A percentile compares a stretch with the other conserved stretches of the same genome.
These are phyloP conservation scores for Arachis hypogaea DNA, from an alignment of 306 rosid species.

Conservation along the genomic window DNA sequence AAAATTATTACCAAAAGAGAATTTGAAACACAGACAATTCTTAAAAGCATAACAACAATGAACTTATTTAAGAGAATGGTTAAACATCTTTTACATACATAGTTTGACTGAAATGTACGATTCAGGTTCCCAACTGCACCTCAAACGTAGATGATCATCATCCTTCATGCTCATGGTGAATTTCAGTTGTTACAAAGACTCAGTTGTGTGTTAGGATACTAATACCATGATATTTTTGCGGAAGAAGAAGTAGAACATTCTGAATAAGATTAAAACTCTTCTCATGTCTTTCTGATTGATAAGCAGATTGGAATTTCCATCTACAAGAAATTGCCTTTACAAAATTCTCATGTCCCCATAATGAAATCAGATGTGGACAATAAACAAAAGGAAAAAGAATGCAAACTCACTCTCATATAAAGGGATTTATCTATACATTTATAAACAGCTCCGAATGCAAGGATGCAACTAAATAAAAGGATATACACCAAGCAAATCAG, in stretches of 20 bases:
- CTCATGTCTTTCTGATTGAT: conserved; percentile 16
- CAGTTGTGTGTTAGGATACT: not conserved
- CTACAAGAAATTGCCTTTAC: conserved; percentile 35
- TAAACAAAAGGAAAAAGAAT: not conserved
- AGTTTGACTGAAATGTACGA: conserved; percentile 11
- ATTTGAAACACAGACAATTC: not conserved
- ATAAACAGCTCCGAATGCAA: conserved; percentile 34
- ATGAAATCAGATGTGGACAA: conserved; percentile 36
- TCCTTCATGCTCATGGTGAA: conserved; percentile 6
- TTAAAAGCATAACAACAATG: not conserved
- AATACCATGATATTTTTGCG: too few species aligned
- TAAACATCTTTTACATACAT: not conserved
- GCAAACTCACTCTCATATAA: conserved; percentile 32
- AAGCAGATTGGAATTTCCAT: conserved; percentile 17
- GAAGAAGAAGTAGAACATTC: too few species aligned
- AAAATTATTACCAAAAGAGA: not conserved
- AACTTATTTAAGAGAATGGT: not conserved
- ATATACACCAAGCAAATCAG: conserved; percentile 36
- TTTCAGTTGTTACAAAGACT: conserved; percentile 15
- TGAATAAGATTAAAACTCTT: not conserved
- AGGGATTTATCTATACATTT: conserved; percentile 36
- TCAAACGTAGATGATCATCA: not conserved
- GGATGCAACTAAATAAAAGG: conserved; percentile 42
- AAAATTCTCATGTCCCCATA: conserved; percentile 41
- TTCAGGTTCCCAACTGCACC: conserved; percentile 9